Evolutionary conservation across 345 rosid genomes (phyloP).

Genomic region (Murraya koenigii): DNA sequence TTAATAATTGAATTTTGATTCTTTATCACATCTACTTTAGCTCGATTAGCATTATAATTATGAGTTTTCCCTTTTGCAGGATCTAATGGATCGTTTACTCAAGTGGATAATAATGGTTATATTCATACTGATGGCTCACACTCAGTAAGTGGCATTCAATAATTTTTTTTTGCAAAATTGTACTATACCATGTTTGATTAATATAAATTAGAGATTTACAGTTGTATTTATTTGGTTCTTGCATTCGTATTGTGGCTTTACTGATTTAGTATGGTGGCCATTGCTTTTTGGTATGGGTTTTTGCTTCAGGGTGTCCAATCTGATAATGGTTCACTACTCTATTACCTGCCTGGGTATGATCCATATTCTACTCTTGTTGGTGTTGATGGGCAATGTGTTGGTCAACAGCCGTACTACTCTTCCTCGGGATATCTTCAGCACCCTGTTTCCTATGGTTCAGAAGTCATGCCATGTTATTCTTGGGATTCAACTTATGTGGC

Average conservation of each 20-base stretch:
- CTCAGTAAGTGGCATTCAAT: conserved; percentile 31
- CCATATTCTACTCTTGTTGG: conserved; percentile 39
- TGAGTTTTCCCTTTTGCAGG: conserved; percentile 37
- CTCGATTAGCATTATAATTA: not conserved
- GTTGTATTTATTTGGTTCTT: not conserved
- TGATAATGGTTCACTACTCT: conserved; percentile 47
- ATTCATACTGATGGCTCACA: conserved; percentile 29
- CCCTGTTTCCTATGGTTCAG: conserved; percentile 48
- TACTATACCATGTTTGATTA: not conserved
- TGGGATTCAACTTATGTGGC: conserved; percentile 45
- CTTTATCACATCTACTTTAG: not conserved
- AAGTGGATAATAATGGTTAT: conserved; percentile 38
- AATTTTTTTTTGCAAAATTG: not conserved
- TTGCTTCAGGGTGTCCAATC: conserved; percentile 41
- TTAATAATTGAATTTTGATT: not conserved
- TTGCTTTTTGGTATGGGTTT: conserved; percentile 9
- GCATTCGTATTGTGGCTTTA: not conserved
- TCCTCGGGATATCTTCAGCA: conserved; percentile 37
- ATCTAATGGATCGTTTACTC: conserved; percentile 37
- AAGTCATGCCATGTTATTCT: conserved; percentile 43
- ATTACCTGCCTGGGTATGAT: conserved; percentile 46
- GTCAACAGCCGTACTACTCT: conserved; percentile 43
- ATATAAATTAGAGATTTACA: not conserved
- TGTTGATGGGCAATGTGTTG: conserved; percentile 37
- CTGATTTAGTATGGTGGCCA: conserved; percentile 13